Conservation (phyloP, 805 yeast genomes). For the Saccharomycopsis babjevae region DNA sequence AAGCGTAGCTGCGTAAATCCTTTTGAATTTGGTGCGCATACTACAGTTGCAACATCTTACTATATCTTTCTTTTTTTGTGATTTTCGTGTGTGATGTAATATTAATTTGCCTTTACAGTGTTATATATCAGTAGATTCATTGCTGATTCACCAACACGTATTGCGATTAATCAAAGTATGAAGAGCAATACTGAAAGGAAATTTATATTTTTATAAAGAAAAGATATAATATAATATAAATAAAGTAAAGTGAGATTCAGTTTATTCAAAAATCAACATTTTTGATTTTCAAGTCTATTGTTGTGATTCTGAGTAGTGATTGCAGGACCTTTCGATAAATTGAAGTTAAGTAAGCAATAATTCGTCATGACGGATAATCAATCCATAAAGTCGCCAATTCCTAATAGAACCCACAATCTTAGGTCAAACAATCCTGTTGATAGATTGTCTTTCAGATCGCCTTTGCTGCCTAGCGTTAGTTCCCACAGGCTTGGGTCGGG, state of each 20-base stretch:
- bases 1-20: not conserved
- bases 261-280: too few species aligned
- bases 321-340: too few species aligned
- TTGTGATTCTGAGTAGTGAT: too few species aligned
- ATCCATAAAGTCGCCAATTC: constrained; percentile 1
- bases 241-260: too few species aligned
- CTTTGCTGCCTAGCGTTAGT: not conserved
- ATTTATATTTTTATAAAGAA: too few species aligned
- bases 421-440: not conserved
- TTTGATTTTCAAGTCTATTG: too few species aligned
- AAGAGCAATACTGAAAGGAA: too few species aligned
- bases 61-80: not conserved
- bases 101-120: not conserved
- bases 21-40: not conserved
- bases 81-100: not conserved
- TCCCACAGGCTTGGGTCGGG: not conserved
- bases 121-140: not conserved
- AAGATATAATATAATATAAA: too few species aligned
- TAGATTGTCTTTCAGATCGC: constrained; percentile 2
- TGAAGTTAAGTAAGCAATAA: not conserved
- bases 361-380: not conserved
- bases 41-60: not conserved
- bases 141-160: too few species aligned
- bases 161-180: too few species aligned
- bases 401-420: constrained; percentile 1